phyloP scores from a whole-genome alignment of 164 flowering plant genomes.

The Piper longum region DNA sequence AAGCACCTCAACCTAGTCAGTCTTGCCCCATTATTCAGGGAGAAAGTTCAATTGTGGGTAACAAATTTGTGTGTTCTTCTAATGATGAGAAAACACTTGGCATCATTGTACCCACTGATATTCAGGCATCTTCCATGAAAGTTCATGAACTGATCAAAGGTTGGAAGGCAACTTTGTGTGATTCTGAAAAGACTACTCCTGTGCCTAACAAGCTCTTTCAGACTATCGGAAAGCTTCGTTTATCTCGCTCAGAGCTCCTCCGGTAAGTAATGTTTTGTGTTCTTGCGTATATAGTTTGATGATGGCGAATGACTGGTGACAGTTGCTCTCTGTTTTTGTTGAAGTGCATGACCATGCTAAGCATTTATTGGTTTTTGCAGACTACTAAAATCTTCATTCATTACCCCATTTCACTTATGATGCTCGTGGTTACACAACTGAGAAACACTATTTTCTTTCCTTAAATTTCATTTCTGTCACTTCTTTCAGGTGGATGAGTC shows the following conservation, averaged over 20 bases:
- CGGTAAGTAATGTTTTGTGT: slow-evolving; percentile 31
- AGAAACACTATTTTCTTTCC: background rate
- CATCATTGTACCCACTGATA: background rate
- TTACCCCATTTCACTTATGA: background rate
- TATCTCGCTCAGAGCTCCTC: slow-evolving; percentile 57
- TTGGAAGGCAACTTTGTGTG: slow-evolving; percentile 7
- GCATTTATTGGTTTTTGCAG: background rate
- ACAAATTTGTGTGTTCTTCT: slow-evolving; percentile 2
- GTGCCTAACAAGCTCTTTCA: slow-evolving; percentile 39
- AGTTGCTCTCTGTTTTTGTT: background rate
- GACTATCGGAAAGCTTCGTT: slow-evolving; percentile 40
- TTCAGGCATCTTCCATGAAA: slow-evolving; percentile 10
- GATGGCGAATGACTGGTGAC: background rate
- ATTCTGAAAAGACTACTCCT: slow-evolving; percentile 17
- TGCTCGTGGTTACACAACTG: background rate
- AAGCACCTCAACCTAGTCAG: slow-evolving; percentile 3
- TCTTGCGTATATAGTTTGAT: background rate
- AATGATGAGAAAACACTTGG: slow-evolving; percentile 6
- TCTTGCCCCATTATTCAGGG: slow-evolving; percentile 4
- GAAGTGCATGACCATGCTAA: background rate
- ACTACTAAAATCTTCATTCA: background rate
- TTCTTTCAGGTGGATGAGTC: slow-evolving; percentile 50
- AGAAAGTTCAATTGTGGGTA: slow-evolving; percentile 4
- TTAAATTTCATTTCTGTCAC: background rate
- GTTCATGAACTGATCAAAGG: slow-evolving; percentile 12